Conservation (phyloP, 228 moss, liverwort and hornwort genomes). For the Sphagnum magellanicum region DNA sequence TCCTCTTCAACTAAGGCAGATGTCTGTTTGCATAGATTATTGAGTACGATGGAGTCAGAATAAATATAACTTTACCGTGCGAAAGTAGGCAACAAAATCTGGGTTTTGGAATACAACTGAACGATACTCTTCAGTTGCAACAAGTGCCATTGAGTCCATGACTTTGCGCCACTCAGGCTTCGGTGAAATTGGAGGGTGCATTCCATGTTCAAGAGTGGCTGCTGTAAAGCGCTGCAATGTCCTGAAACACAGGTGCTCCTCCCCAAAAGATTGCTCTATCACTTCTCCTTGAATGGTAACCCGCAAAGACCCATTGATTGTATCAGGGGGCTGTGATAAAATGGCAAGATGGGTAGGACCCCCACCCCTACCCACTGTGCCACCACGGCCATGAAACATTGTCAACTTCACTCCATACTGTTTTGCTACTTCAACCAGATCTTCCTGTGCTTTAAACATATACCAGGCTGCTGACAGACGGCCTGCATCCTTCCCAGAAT, state of each 20-base stretch:
- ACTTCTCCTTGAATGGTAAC: slow-evolving; percentile 63
- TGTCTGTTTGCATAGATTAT: no score
- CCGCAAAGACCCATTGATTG: slow-evolving; percentile 59
- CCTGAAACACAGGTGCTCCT: slow-evolving; percentile 56
- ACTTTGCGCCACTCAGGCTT: slow-evolving; percentile 49
- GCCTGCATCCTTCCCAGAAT: slow-evolving; percentile 94
- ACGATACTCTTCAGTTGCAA: slow-evolving; percentile 50
- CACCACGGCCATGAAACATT: slow-evolving; percentile 58
- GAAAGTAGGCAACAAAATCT: slow-evolving; percentile 47
- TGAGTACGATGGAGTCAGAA: no score
- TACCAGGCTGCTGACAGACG: slow-evolving; percentile 94
- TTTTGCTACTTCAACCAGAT: slow-evolving; percentile 88
- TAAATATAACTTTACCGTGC: slow-evolving; percentile 17
- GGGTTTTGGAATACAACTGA: slow-evolving; percentile 45
- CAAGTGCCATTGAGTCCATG: slow-evolving; percentile 50
- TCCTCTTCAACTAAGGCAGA: no score
- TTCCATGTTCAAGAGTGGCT: slow-evolving; percentile 59
- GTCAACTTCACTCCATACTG: slow-evolving; percentile 48
- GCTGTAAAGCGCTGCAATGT: slow-evolving; percentile 62
- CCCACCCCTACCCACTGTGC: slow-evolving; percentile 58
- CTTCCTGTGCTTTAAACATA: slow-evolving; percentile 94
- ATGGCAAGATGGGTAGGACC: slow-evolving; percentile 62
- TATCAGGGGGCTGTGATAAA: slow-evolving; percentile 56
- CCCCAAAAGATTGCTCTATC: slow-evolving; percentile 58
- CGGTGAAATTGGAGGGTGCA: slow-evolving; percentile 53